Evolutionary conservation across 2,329 filamentous ascomycete genomes (phyloP), one percentile per base, ranked within the genome.

Genomic region (Microsporum audouinii): DNA sequence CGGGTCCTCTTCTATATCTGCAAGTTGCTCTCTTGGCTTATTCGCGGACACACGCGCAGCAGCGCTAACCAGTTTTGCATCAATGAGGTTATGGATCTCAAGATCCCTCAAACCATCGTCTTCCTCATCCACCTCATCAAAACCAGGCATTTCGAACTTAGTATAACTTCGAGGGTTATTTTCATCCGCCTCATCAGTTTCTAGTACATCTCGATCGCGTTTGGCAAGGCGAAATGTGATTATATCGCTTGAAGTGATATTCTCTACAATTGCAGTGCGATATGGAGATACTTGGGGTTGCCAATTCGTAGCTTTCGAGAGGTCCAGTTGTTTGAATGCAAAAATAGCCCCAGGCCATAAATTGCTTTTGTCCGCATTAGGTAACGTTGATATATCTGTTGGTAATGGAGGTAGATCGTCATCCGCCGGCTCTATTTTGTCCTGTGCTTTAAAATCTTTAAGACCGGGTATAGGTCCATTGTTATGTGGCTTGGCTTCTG

Each of bases 91-190:
- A 1, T 71, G 70, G 72, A 88, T 86, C 0, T 72, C 67, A 34
- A 91, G 62, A 5, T 78, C 78, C n/a, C 85, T 80, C 57, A 81
- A 77, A 0, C 87, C 87, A 63, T 86, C 80, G 61, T 87, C 81
- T 58, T 78, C 75, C 33, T 72, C 74, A 7, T 77, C 77, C 12
- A 80, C 79, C 0, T 82, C 82, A 10, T 83, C 84, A 8, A 84
- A 82, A 5, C 84, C 80, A 0, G 87, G 86, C 66, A 85, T 84
- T 67, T 95, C 89, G 65, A 95, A 94, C 62, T 85, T 88, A 64
- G 82, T 84, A 67, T 92, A 95, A 7, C 89, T 73, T 7, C 89
- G 81, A 63, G 87, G 79, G 0, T 89, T 90, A 0, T 87, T 86
- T 43, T 81, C 74, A 8, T 84, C 79, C 66, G 92, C 85, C 65